phyloP scores from a whole-genome alignment of 2,329 filamentous ascomycete genomes.

The Sphaerulina musiva region DNA sequence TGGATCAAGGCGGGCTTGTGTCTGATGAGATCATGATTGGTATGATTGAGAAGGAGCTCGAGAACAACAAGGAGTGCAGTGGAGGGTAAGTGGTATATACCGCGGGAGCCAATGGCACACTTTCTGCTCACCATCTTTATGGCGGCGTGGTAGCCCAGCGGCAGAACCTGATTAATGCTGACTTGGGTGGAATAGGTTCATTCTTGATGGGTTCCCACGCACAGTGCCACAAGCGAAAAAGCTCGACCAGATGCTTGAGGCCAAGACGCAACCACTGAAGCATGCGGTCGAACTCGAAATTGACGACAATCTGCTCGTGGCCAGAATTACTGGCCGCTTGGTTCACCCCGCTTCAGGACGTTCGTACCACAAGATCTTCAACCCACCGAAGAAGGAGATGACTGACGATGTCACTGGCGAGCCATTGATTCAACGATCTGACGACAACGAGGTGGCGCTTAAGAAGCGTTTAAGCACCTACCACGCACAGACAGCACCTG shows the following conservation, averaged over 20 bases:
- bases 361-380: slow-evolving; percentile 98
- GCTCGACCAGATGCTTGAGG: slow-evolving; percentile 82
- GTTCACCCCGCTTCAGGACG: slow-evolving; percentile 93
- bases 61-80: slow-evolving; percentile 90
- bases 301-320: slow-evolving; percentile 85
- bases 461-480: slow-evolving; percentile 93
- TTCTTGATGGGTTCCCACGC: slow-evolving; percentile 96
- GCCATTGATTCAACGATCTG: slow-evolving; percentile 88
- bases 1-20: slow-evolving; percentile 95
- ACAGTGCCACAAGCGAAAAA: slow-evolving; percentile 93
- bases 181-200: slow-evolving; percentile 60
- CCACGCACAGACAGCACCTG: slow-evolving; percentile 86
- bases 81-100: slow-evolving; percentile 63
- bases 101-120: not conserved
- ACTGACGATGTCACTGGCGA: slow-evolving; percentile 96
- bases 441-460: slow-evolving; percentile 92
- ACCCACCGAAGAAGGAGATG: slow-evolving; percentile 90
- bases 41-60: slow-evolving; percentile 98
- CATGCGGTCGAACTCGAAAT: slow-evolving; percentile 96
- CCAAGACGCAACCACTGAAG: slow-evolving; percentile 75
- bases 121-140: not conserved
- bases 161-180: not conserved
- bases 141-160: not conserved
- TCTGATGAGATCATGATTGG: slow-evolving; percentile 99
- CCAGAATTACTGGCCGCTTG: slow-evolving; percentile 91